Evolutionary conservation across 1,284 basidiomycete species (phyloP).

Genomic region (Leccinum subrobustum): DNA sequence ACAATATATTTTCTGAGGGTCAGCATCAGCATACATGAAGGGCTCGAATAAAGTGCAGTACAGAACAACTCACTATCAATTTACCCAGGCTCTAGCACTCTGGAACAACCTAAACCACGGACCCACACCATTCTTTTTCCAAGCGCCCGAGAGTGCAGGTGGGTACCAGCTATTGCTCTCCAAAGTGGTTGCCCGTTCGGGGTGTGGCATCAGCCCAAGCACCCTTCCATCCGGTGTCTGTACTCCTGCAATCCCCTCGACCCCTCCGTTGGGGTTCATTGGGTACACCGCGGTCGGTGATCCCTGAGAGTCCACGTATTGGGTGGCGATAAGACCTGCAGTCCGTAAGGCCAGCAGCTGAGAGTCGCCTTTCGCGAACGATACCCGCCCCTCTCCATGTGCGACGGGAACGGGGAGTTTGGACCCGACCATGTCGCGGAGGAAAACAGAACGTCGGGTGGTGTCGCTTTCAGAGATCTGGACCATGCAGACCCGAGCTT

Average conservation of each 20-base stretch:
- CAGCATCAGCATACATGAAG: not conserved
- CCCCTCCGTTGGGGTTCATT: slow-evolving; percentile 94
- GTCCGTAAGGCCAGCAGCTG: slow-evolving; percentile 44
- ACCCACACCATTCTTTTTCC: slow-evolving; percentile 59
- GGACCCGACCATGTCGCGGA: slow-evolving; percentile 85
- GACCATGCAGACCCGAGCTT: slow-evolving; percentile 83
- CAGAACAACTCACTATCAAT: slow-evolving; percentile 21
- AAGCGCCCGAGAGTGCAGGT: slow-evolving; percentile 48
- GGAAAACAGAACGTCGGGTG: slow-evolving; percentile 74
- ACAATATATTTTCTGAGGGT: slow-evolving; percentile 4
- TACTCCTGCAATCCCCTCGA: slow-evolving; percentile 85
- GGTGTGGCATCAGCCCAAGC: slow-evolving; percentile 95
- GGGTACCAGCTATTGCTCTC: slow-evolving; percentile 91
- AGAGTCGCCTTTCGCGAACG: slow-evolving; percentile 52
- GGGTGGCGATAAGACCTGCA: slow-evolving; percentile 62
- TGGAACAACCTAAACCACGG: slow-evolving; percentile 98
- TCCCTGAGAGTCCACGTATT: slow-evolving; percentile 76
- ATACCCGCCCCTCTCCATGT: slow-evolving; percentile 91
- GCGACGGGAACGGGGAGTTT: slow-evolving; percentile 91
- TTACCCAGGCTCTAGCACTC: slow-evolving; percentile 62
- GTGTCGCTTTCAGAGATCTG: slow-evolving; percentile 63
- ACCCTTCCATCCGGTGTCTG: slow-evolving; percentile 86
- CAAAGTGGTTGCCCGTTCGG: slow-evolving; percentile 75
- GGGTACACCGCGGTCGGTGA: slow-evolving; percentile 77
- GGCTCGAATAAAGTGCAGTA: not conserved